Percentiles rank a stretch among this genome's conserved stretches.
Conservation (phyloP, 805 yeast species). For the Deakozyma indianensis region DNA sequence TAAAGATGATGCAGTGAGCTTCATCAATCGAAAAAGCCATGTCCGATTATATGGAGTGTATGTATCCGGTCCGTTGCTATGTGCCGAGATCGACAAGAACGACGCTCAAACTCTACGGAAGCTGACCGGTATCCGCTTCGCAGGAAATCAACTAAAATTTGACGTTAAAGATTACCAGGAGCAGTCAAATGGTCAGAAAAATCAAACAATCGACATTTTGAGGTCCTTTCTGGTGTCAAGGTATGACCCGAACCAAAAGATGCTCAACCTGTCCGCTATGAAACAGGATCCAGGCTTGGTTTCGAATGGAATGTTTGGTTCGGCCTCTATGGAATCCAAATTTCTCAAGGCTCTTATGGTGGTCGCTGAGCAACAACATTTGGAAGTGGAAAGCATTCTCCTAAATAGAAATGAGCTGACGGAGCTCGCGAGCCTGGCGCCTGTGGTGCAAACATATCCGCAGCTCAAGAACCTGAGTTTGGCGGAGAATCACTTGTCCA, state of each 20-base stretch:
- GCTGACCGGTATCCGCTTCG: constrained; percentile 70
- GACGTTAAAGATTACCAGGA: constrained; percentile 18
- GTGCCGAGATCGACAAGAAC: constrained; percentile 40
- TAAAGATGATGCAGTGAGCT: constrained; percentile 49
- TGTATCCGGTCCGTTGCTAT: constrained; percentile 42
- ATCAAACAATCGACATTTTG: constrained; percentile 46
- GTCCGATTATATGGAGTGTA: constrained; percentile 38
- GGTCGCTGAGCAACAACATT: constrained; percentile 43
- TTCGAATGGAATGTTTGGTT: constrained; percentile 49
- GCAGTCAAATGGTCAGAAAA: constrained; percentile 11
- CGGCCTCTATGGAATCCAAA: constrained; percentile 52
- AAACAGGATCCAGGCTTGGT: constrained; percentile 47
- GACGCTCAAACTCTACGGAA: constrained; percentile 47
- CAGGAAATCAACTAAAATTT: constrained; percentile 53
- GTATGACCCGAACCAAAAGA: constrained; percentile 45
- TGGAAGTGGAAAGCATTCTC: constrained; percentile 48
- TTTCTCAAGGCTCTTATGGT: constrained; percentile 85
- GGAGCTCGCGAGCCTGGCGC: constrained; percentile 44
- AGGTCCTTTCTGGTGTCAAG: constrained; percentile 47
- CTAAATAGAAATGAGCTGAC: constrained; percentile 36
- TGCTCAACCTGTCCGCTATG: constrained; percentile 58
- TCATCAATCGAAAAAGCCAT: constrained; percentile 53
- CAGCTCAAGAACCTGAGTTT: constrained; percentile 62
- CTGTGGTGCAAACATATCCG: constrained; percentile 67
- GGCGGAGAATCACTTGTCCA: constrained; percentile 55